Percentiles rank a stretch among this genome's conserved stretches.
These are phyloP conservation scores for Angophora floribunda DNA, from an alignment of 345 rosid species.

Conservation along the genomic window DNA sequence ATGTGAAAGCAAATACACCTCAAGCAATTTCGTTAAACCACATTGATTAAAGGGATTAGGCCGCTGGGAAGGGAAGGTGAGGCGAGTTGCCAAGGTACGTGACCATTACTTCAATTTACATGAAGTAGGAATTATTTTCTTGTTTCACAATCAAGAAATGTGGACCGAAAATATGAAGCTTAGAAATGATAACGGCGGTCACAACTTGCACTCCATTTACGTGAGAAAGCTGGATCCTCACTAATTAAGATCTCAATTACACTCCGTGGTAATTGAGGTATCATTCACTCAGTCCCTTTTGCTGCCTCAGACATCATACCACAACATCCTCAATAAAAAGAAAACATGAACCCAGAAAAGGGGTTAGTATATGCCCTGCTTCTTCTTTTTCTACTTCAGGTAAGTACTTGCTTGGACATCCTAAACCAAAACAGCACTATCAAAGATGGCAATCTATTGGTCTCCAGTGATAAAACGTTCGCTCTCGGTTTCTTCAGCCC, in stretches of 20 bases:
- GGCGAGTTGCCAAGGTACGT: not conserved
- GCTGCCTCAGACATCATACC: not conserved
- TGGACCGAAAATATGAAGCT: not conserved
- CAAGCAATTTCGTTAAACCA: not conserved
- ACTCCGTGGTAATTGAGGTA: not conserved
- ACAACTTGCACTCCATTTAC: not conserved
- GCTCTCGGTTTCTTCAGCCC: slow-evolving; percentile 21
- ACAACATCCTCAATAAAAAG: fast-evolving
- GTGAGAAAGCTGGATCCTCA: not conserved
- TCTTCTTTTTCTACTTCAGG: no score
- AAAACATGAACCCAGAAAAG: not conserved
- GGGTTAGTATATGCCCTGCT: not conserved
- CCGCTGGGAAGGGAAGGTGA: not conserved
- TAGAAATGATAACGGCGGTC: not conserved
- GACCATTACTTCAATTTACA: not conserved
- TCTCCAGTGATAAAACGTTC: not conserved
- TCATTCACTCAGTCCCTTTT: not conserved
- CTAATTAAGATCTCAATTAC: not conserved
- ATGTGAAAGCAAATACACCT: not conserved
- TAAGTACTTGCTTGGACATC: not conserved
- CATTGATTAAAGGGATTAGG: not conserved
- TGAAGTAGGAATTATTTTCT: not conserved
- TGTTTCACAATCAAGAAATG: not conserved
- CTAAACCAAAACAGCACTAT: not conserved
- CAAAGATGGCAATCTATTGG: not conserved